Base-by-base conservation (phyloP, 495 filamentous ascomycete species). In the Hyphodiscus hymeniophilus region DNA sequence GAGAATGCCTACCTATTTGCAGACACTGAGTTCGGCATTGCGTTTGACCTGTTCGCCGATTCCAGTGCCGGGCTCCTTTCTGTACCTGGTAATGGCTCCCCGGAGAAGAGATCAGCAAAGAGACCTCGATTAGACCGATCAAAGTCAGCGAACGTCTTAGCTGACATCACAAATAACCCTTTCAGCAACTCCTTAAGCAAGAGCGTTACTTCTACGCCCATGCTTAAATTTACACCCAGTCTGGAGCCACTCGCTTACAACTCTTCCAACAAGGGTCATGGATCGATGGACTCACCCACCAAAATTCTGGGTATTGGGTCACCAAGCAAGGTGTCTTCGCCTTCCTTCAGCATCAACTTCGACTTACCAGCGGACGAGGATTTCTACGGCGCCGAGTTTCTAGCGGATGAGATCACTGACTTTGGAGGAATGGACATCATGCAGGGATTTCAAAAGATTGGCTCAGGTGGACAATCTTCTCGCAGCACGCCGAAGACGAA, bases 391-490 rank as follows among this genome's bases (percentile, higher is more conserved):
- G 53, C 69, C 0, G 78, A 76, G 6, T 70, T 74, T 50, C 63
- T 78, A 20, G 66, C 69, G 5, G 73, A 88, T 34, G 78, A 80
- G 41, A 60, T 71, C 3, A 69, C 69, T 26, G 84, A 86, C 42
- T 74, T 80, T 17, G 71, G 79, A 26, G 85, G 82, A 1, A 73
- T 94, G 38, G 89, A 95, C 64, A 81, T 97, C 46, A 73, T 90
- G 43, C 84, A 89, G 60, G 89, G 88, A 6, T 95, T 95, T 57
- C 82, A 88, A 62, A 89, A 87, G 64, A 95, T 95, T 63, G 88
- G 88, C 47, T 21, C 52, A 36, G 52, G 46, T 12, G 28, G 3
- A 3, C 28, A 18, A 16, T 40, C 23, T n/a, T 30, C 30, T 13
- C 41, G 34, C 21, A 45, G 16, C n/a, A 47, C 43, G 26, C 50